Evolutionary conservation across 2,329 filamentous ascomycete genomes (phyloP), one percentile per base, ranked within the genome.

Genomic region (Tympanopsis confertula): DNA sequence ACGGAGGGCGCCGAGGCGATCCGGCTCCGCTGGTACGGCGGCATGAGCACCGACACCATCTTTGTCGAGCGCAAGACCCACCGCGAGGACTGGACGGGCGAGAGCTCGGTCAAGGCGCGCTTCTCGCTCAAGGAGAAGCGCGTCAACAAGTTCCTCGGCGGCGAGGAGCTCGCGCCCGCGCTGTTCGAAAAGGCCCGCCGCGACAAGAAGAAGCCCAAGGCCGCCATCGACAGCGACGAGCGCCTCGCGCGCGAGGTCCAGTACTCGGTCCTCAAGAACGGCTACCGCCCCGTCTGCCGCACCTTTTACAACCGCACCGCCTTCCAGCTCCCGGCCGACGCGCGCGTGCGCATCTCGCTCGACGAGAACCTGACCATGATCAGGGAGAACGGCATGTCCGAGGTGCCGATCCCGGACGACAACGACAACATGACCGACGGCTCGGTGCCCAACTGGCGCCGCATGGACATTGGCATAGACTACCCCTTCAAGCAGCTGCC

Each of bases 261-360:
- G 56, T 98, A 94, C 60, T 87, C 88, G 1, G 77, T 93, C 19
- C 71, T 98, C 43, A 86, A 86, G 50, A 82, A 88, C 50, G 82
- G 83, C 13, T 84, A 96, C 48, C 74, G 78, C 46, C 91, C 91
- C 0, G 88, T 95, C 35, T 94, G 86, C 47, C 78, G 91, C 44
- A 94, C 88, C 1, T 98, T 98, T 65, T 98, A 98, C 63, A 93
- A 98, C 64, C 85, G 91, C 37, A 96, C 89, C 4, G 91, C 91
- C 13, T 98, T 98, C 62, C 91, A 98, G 66, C 74, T 98, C 22
- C 91, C 91, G 0, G 91, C 88, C 19, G 91, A 98, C 60, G 89
- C 89, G 5, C 80, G 91, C 47, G 91, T 98, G 35, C 86, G 91
- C 52, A 94, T 98, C 47, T 96, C 91, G 1, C 75, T 98, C n/a